Evolutionary conservation across 495 filamentous ascomycete genomes (phyloP), one percentile per base, ranked within the genome.

Genomic region (Lasiosphaeria ovina): DNA sequence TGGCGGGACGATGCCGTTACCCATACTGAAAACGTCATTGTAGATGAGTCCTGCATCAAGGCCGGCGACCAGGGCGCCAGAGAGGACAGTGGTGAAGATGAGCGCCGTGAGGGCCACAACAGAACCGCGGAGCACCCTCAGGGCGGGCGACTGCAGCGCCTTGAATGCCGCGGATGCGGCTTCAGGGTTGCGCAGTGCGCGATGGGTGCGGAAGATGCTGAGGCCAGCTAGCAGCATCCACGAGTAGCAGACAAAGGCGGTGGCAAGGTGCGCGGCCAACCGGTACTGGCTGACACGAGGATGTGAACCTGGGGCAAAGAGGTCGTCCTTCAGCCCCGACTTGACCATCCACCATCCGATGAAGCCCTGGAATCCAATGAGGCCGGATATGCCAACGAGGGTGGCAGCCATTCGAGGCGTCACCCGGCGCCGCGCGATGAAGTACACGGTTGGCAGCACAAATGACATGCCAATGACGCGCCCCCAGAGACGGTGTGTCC

Each of bases 271-370:
- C 3, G 92, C 85, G 12, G 93, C 88, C 44, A 98, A 83, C 17
- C 94, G 87, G 76, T 98, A 98, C 75, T 98, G 94, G 69, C 85
- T 90, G 35, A 98, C 94, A 56, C 94, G 85, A 0, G 94, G 94
- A 72, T 96, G 91, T 56, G 85, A 87, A 6, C 93, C 95, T 1
- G 90, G 88, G 3, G 89, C 91, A 68, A 98, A 97, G 16, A 98
- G 84, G 67, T 98, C 92, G 70, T 98, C 94, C 65, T 91, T 91
- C 58, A 98, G 78, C 2, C 94, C 94, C 0, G 89, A 93, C 74
- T 95, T 96, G 65, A 98, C 94, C 94, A 98, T 98, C 91, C 93
- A 98, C 94, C 94, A 98, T 9, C 94, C 94, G 50, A 98, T 82
- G 64, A 94, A 86, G 8, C 95, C 94, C 74, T 98, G 94, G 72